phyloP scores from a whole-genome alignment of 2,329 filamentous ascomycete genomes.

The Colletotrichum camelliae region DNA sequence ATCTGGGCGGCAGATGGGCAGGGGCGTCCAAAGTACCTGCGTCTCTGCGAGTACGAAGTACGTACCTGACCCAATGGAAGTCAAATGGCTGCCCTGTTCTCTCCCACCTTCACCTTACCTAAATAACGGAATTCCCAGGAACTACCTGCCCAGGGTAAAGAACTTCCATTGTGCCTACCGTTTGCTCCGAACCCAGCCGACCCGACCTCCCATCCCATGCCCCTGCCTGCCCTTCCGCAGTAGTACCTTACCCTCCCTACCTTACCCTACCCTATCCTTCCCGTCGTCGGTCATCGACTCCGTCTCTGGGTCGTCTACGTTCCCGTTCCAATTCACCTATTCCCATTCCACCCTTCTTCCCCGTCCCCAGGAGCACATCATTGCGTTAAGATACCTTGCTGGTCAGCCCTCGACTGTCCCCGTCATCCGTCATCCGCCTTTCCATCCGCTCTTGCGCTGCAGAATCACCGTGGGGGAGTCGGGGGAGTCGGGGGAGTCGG shows the following conservation, averaged over 20 bases:
- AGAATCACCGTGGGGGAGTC: too few species aligned
- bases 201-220: neutral
- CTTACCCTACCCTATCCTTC: neutral
- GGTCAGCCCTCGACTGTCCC: neutral
- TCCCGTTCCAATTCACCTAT: neutral
- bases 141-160: neutral
- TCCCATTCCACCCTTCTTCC: neutral
- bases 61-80: neutral
- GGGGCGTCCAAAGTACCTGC: neutral
- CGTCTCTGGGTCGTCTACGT: neutral
- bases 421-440: constrained; percentile 1
- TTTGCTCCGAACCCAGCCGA: neutral
- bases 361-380: neutral
- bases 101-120: too few species aligned
- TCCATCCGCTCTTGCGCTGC: neutral
- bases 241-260: neutral
- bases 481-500: too few species aligned
- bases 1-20: neutral
- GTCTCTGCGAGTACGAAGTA: neutral
- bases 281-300: neutral
- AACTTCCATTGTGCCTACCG: neutral
- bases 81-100: too few species aligned
- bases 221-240: too few species aligned
- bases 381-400: neutral
- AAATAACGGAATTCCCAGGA: neutral